Evolutionary conservation across 129 eudicot genomes (phyloP), one percentile per base, ranked within the genome.

Genomic region (Scalesia atractyloides): DNA sequence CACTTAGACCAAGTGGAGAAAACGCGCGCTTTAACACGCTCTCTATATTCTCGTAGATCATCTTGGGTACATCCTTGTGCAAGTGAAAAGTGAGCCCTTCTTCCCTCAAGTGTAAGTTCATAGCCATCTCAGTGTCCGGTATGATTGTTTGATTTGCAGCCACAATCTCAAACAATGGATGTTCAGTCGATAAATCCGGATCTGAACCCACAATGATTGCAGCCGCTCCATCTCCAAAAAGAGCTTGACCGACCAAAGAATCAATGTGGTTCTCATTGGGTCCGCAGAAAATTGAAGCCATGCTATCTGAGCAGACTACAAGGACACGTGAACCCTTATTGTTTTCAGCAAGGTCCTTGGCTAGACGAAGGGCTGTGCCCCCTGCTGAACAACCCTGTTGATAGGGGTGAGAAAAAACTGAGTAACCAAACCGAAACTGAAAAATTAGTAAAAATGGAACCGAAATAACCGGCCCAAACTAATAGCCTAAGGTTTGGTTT

Each of bases 191-290:
- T 1, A 2, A 0, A 5, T 79, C 79, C 0, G 87, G 87, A 9
- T 84, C 84, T 1, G 87, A 54, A 19, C 87, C 87, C 0, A 84
- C 70, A 5, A 80, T 84, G 39, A 76, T 59, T 2, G 87, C 80
- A 0, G 76, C 82, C 1, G 82, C 87, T 4, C 84, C 84, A 14
- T 83, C 87, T 0, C 82, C 84, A 54, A 83, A 83, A 5, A 80
- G 70, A 50, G 87, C 76, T 69, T 83, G 84, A 0, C 84, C 87
- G 7, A 83, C 82, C 1, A 83, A 73, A 4, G 46, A 68, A 49
- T 68, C 73, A 47, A 49, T 7, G 15, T 68, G 70, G 16, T 65
- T 36, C 52, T 65, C 70, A 65, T 5, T 65, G 0, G 70, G 73
- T 15, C 60, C 73, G 24, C 59, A 30, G 30, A 48, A 13, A 7